Evolutionary conservation across 257 asterid genomes (phyloP).

Genomic region (Prunella vulgaris): DNA sequence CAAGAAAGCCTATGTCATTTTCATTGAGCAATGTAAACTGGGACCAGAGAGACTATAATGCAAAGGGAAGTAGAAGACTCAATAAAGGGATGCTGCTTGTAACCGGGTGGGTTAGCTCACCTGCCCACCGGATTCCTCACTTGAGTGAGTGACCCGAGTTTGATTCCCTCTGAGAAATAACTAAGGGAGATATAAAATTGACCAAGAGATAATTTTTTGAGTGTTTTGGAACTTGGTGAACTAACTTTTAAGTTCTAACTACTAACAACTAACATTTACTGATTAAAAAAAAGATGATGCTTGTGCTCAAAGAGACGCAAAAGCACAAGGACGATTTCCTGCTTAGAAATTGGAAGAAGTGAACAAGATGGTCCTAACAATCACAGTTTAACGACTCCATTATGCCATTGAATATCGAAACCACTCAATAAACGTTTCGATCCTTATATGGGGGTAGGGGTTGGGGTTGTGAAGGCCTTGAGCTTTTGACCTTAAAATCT

Average conservation of each 20-base stretch:
- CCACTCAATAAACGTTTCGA: conserved; percentile 5
- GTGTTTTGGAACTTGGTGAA: too few relatives aligned
- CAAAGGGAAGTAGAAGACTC: neutral
- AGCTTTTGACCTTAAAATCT: neutral
- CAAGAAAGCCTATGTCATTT: too few relatives aligned
- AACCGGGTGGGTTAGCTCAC: too few relatives aligned
- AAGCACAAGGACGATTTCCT: conserved; percentile 4
- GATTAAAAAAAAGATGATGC: neutral
- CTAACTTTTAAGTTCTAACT: too few relatives aligned
- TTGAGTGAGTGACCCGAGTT: too few relatives aligned
- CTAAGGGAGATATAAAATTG: too few relatives aligned
- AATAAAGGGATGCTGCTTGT: too few relatives aligned
- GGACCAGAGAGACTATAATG: too few relatives aligned
- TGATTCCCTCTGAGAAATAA: too few relatives aligned
- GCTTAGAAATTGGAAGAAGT: neutral
- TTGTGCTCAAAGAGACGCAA: neutral
- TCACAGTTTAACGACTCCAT: neutral
- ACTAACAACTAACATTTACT: neutral
- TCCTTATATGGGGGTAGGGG: neutral
- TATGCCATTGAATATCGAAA: neutral
- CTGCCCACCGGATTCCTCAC: too few relatives aligned
- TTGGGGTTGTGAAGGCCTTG: neutral
- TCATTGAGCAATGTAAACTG: too few relatives aligned
- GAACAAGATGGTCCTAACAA: neutral
- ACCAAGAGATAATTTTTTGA: too few relatives aligned